phyloP scores from a whole-genome alignment of 2,329 filamentous ascomycete species.

The Chaetomiaceae sp. region DNA sequence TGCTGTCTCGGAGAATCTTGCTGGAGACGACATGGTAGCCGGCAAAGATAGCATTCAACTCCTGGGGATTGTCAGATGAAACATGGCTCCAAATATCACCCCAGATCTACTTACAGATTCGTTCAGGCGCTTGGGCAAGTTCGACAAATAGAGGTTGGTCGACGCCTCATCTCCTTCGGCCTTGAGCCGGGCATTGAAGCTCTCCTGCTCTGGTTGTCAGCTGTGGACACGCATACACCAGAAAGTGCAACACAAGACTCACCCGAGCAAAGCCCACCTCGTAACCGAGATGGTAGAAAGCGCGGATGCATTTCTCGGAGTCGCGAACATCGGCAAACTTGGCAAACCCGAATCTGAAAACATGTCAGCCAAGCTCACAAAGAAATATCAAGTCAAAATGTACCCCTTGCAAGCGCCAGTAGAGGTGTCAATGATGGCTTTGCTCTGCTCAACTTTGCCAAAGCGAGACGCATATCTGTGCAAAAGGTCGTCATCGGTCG shows the following conservation, averaged over 20 bases:
- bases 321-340: constrained; percentile 85
- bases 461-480: constrained; percentile 80
- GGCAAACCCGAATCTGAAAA: constrained; percentile 84
- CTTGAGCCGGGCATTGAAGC: constrained; percentile 96
- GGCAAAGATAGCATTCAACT: constrained; percentile 71
- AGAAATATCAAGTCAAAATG: constrained; percentile 28
- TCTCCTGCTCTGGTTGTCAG: constrained; percentile 58
- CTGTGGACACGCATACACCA: background rate
- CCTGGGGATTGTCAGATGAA: constrained; percentile 40
- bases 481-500: constrained; percentile 88
- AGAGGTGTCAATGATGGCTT: constrained; percentile 94
- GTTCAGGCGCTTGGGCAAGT: constrained; percentile 85
- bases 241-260: constrained; percentile 31
- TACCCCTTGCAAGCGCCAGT: constrained; percentile 96
- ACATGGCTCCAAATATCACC: constrained; percentile 1
- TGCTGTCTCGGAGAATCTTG: constrained; percentile 87
- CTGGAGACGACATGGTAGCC: constrained; percentile 84
- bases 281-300: constrained; percentile 90
- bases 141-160: constrained; percentile 97
- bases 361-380: constrained; percentile 21
- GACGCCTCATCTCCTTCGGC: constrained; percentile 84
- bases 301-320: constrained; percentile 93
- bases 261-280: constrained; percentile 96
- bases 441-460: constrained; percentile 90
- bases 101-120: constrained; percentile 63